Conservation (phyloP, 768 basidiomycete species). For the Trametes meyenii region DNA sequence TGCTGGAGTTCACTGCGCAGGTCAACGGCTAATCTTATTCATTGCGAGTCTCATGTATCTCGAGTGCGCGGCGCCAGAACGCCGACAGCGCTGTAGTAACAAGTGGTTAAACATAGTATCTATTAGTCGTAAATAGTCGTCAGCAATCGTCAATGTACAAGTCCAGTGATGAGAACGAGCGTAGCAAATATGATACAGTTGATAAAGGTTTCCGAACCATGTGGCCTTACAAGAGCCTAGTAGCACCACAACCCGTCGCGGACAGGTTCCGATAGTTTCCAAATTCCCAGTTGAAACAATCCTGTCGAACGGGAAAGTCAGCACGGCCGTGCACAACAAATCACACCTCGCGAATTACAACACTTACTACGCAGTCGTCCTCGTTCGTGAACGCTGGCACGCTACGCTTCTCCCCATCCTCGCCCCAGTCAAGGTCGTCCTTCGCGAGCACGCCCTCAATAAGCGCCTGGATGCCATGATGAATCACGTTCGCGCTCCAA, state of each 20-base stretch:
- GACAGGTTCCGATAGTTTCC: slow-evolving; percentile 42
- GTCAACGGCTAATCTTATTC: too few relatives aligned
- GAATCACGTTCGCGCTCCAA: slow-evolving; percentile 78
- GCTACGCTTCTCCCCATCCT: slow-evolving; percentile 34
- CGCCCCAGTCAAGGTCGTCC: slow-evolving; percentile 32
- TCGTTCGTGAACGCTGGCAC: slow-evolving; percentile 56
- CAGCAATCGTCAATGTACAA: too few relatives aligned
- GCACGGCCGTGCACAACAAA: slow-evolving; percentile 3
- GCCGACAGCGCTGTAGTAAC: too few relatives aligned
- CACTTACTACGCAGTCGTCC: slow-evolving; percentile 63
- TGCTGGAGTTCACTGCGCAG: too few relatives aligned
- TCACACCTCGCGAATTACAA: not conserved
- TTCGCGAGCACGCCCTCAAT: slow-evolving; percentile 67
- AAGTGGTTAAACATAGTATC: too few relatives aligned
- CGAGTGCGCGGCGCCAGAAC: too few relatives aligned
- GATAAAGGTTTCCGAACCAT: not conserved
- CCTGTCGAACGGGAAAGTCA: slow-evolving; percentile 41
- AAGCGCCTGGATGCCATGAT: slow-evolving; percentile 70
- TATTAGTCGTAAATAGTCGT: too few relatives aligned
- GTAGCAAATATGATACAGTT: not conserved
- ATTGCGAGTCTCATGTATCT: too few relatives aligned
- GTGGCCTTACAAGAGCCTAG: not conserved
- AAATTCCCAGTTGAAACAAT: slow-evolving; percentile 76
- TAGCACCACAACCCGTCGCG: not conserved
- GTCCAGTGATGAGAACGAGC: too few relatives aligned